Percentiles rank a stretch among this genome's conserved stretches.
Conservation (phyloP, 228 moss, liverwort and hornwort species). For the Sphagnum magellanicum region DNA sequence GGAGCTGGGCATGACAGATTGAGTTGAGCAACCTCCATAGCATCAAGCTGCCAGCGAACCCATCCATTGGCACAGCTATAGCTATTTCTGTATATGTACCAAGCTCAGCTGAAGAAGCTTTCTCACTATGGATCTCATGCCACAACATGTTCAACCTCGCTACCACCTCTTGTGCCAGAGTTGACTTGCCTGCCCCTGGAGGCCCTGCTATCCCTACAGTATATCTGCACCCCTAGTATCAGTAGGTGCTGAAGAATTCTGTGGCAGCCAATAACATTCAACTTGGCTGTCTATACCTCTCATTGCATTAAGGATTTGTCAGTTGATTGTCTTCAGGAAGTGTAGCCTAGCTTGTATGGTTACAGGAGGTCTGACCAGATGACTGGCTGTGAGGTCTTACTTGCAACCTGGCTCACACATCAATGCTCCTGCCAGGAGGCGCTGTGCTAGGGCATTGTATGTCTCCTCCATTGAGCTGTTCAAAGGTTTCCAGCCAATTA, state of each 20-base stretch:
- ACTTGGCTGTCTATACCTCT: too few species aligned
- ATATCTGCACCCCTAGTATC: constrained; percentile 31
- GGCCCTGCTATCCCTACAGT: constrained; percentile 84
- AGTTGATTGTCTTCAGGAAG: too few species aligned
- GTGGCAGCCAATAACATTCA: too few species aligned
- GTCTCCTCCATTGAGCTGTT: constrained; percentile 81
- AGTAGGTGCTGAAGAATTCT: too few species aligned
- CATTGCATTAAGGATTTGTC: too few species aligned
- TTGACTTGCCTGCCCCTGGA: constrained; percentile 90
- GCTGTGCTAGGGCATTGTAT: constrained; percentile 67
- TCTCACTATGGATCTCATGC: constrained; percentile 34
- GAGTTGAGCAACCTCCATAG: constrained; percentile 60
- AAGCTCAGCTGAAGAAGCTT: background rate
- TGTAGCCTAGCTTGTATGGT: too few species aligned
- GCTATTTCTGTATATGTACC: constrained; percentile 32
- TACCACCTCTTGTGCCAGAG: constrained; percentile 76
- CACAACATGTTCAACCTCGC: constrained; percentile 61
- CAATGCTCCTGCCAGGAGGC: constrained; percentile 45
- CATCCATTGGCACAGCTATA: constrained; percentile 90
- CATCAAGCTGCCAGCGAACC: constrained; percentile 92
- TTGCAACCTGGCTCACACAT: constrained; percentile 44
- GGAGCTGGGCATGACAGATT: background rate
- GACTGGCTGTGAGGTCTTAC: constrained; percentile 15
- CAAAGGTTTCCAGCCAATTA: background rate
- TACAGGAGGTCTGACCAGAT: too few species aligned